These are phyloP conservation scores for Cyberlindnera mrakii DNA, from an alignment of 805 yeast genomes.

Conservation along the genomic window DNA sequence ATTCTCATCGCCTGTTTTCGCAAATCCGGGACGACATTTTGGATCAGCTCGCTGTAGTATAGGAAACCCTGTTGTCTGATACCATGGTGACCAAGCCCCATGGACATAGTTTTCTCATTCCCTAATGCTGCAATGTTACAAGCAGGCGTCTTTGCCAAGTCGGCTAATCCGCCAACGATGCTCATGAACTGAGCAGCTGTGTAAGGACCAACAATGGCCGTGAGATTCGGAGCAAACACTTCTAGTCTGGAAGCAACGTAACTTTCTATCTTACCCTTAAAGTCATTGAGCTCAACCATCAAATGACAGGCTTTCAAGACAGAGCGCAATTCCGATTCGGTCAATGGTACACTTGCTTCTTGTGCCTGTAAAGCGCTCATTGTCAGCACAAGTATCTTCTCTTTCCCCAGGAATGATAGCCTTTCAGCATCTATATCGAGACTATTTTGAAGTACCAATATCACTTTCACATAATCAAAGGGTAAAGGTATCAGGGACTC, in stretches of 20 bases:
- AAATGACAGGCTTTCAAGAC: slow-evolving; percentile 42
- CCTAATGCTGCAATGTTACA: slow-evolving; percentile 84
- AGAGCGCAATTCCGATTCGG: slow-evolving; percentile 28
- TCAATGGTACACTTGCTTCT: slow-evolving; percentile 23
- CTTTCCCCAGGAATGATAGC: slow-evolving; percentile 42
- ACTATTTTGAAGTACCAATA: slow-evolving; percentile 46
- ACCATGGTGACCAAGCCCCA: slow-evolving; percentile 38
- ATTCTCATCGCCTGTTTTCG: slow-evolving; percentile 71
- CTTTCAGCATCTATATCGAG: slow-evolving; percentile 24
- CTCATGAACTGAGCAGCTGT: slow-evolving; percentile 71
- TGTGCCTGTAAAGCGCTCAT: slow-evolving; percentile 62
- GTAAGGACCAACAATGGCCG: slow-evolving; percentile 64
- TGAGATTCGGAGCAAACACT: slow-evolving; percentile 71
- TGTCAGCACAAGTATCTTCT: slow-evolving; percentile 62
- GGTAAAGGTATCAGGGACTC: slow-evolving; percentile 57
- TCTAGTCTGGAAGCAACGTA: slow-evolving; percentile 54
- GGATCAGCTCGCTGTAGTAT: slow-evolving; percentile 54
- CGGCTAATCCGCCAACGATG: slow-evolving; percentile 60
- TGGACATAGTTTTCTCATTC: slow-evolving; percentile 34
- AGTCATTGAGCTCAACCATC: slow-evolving; percentile 38
- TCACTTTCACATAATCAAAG: slow-evolving; percentile 50
- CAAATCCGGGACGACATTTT: slow-evolving; percentile 49
- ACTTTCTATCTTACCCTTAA: slow-evolving; percentile 37
- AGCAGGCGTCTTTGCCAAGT: slow-evolving; percentile 65
- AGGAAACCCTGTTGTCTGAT: slow-evolving; percentile 65